Conservation (phyloP, 1,284 basidiomycete genomes). For the Pyrrhoderma noxium region DNA sequence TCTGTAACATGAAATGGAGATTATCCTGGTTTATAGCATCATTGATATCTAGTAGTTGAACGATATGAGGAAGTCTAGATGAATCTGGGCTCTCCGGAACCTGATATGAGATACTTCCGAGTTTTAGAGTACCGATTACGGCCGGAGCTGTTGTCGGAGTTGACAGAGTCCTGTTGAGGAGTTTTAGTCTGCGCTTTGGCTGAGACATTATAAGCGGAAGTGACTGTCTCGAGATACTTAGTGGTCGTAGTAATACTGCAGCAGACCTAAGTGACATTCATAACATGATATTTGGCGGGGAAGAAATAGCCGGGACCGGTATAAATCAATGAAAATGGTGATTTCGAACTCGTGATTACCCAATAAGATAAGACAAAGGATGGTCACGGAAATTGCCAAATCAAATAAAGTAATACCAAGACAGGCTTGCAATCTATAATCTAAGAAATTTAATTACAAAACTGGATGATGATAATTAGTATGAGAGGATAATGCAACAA, state of each 20-base stretch:
- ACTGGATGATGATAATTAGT: too few species aligned
- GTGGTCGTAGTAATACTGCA: too few species aligned
- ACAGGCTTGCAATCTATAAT: too few species aligned
- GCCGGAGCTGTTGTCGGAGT: not conserved
- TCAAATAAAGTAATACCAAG: too few species aligned
- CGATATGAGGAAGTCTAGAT: slow-evolving; percentile 39
- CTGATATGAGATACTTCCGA: slow-evolving; percentile 51
- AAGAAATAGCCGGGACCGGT: slow-evolving; percentile 1
- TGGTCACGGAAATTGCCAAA: not conserved
- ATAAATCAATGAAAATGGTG: not conserved
- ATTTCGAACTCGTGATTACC: not conserved
- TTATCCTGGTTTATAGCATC: slow-evolving; percentile 49
- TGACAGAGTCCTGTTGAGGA: slow-evolving; percentile 4
- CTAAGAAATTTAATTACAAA: too few species aligned
- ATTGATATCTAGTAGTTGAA: slow-evolving; percentile 38
- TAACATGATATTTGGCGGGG: too few species aligned
- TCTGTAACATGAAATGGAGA: slow-evolving; percentile 58
- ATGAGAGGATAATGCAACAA: too few species aligned
- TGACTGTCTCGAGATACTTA: not conserved
- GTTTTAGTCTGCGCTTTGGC: slow-evolving; percentile 10
- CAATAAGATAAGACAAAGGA: too few species aligned
- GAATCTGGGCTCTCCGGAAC: slow-evolving; percentile 41
- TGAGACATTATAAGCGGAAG: slow-evolving; percentile 3
- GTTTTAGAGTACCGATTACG: slow-evolving; percentile 45
- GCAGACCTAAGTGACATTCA: too few species aligned